A percentile compares a stretch with the other conserved stretches of the same genome.
phyloP scores from a whole-genome alignment of 768 basidiomycete species.

The Kwoniella sp. region DNA sequence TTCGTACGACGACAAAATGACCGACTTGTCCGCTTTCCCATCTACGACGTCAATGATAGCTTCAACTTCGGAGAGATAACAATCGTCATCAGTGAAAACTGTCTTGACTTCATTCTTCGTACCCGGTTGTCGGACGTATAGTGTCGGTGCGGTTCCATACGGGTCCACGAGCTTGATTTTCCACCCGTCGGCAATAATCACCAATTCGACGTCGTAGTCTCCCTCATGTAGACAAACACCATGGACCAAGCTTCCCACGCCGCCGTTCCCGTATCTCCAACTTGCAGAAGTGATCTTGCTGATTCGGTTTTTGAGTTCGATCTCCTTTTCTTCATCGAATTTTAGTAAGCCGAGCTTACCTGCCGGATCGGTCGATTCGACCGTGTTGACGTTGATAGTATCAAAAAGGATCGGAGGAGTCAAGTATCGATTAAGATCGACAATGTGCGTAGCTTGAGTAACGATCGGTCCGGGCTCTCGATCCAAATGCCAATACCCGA shows the following conservation, averaged over 20 bases:
- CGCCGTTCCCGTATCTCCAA: conserved; percentile 95
- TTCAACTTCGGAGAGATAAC: conserved; percentile 29
- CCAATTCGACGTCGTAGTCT: conserved; percentile 89
- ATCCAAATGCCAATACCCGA: conserved; percentile 29
- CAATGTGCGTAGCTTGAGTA: conserved; percentile 73
- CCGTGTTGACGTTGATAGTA: conserved; percentile 64
- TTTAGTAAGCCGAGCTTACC: conserved; percentile 74
- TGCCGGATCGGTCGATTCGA: conserved; percentile 86
- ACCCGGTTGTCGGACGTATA: conserved; percentile 80
- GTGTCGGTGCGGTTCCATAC: conserved; percentile 81
- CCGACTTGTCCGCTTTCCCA: conserved; percentile 24
- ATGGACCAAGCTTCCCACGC: conserved; percentile 86
- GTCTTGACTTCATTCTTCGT: conserved; percentile 28
- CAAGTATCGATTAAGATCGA: conserved; percentile 84
- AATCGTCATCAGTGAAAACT: conserved; percentile 37
- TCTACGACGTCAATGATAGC: conserved; percentile 36
- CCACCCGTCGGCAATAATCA: conserved; percentile 82
- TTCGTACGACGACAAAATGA: conserved; percentile 30
- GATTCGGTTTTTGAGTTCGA: conserved; percentile 80
- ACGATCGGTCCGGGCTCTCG: conserved; percentile 43
- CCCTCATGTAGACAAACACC: conserved; percentile 79
- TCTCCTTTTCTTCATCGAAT: conserved; percentile 78
- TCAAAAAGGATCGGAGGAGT: conserved; percentile 84
- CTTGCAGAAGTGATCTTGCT: conserved; percentile 88
- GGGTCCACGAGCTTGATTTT: conserved; percentile 64